Evolutionary conservation across 768 basidiomycete genomes (phyloP), one percentile per base, ranked within the genome.

Genomic region (Serpula lacrymans): DNA sequence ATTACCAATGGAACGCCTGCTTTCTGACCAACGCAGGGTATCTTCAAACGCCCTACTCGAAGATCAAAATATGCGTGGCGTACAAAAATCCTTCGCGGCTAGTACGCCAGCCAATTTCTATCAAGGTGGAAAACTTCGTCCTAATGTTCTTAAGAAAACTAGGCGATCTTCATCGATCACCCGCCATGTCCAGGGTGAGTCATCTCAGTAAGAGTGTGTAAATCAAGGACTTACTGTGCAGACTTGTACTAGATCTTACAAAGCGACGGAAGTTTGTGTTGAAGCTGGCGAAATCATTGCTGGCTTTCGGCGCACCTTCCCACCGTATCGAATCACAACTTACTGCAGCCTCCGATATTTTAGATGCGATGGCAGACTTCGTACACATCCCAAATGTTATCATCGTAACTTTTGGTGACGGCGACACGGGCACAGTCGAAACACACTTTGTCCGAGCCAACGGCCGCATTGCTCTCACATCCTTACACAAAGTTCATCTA

Each of bases 271-370:
- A 83, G 39, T 96, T 96, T 66, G 72, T 96, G 36, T 68, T 94
- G 51, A 84, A 83, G 56, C 75, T 96, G 18, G 88, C 90, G 2
- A 86, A 89, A 57, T 88, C 88, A 9, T 74, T 97, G 43, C 78
- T 97, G 58, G 74, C 82, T n/a, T 94, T 88, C 58, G 93, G 93
- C 14, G 88, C 92, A n/a, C 92, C 92, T 2, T 91, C 90, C 16
- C 94, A 96, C 60, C 77, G 94, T 14, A 84, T 94, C 47, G 91
- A 95, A 64, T 82, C 88, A 1, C 92, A 94, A 58, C 76, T 97
- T 28, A 72, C 74, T 43, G 78, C 87, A 4, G 90, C 89, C 2
- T 84, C 91, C 5, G 67, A 74, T 9, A 84, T 89, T 42, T 75
- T 96, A 12, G 80, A 85, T 23, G 74, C 89, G 46, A 75, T 84